phyloP scores from a whole-genome alignment of 169 alveolate species.

The Eimeria acervulina region DNA sequence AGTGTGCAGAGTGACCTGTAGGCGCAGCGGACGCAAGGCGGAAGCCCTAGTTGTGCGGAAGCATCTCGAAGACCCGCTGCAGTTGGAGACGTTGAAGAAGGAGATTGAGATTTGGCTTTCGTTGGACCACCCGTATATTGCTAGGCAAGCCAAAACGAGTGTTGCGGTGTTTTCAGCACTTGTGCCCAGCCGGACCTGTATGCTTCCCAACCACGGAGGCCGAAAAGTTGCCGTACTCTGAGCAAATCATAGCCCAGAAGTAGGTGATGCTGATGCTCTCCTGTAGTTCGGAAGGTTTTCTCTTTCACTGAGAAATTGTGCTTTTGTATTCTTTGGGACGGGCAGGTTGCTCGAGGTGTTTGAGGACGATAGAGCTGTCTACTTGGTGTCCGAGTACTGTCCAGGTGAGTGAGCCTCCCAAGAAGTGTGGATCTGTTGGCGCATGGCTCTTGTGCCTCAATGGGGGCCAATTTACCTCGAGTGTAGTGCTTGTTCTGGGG shows the following conservation, averaged over 20 bases:
- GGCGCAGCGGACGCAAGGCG: conserved; percentile 75
- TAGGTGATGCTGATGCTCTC: not conserved
- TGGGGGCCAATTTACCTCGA: not conserved
- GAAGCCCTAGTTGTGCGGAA: conserved; percentile 45
- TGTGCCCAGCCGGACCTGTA: not conserved
- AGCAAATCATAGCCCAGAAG: not conserved
- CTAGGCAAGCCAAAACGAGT: conserved; percentile 80
- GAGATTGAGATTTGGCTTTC: conserved; percentile 85
- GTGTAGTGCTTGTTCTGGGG: not conserved
- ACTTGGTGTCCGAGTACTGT: conserved; percentile 86
- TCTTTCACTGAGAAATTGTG: not conserved
- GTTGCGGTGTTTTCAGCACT: no score
- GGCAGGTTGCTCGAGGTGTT: conserved; percentile 92
- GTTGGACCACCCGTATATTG: conserved; percentile 95
- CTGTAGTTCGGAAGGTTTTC: not conserved
- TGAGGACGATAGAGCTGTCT: conserved; percentile 88
- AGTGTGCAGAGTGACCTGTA: conserved; percentile 75
- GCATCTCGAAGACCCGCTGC: conserved; percentile 58
- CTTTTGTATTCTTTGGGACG: not conserved
- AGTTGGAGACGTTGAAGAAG: conserved; percentile 84
- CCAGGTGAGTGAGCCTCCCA: conserved; percentile 81
- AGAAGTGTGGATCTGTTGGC: no score
- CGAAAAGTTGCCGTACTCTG: not conserved
- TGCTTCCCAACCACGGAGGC: not conserved
- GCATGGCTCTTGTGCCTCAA: not conserved